These are phyloP conservation scores for Saraca asoca DNA, from an alignment of 331 rosid species.

Conservation along the genomic window DNA sequence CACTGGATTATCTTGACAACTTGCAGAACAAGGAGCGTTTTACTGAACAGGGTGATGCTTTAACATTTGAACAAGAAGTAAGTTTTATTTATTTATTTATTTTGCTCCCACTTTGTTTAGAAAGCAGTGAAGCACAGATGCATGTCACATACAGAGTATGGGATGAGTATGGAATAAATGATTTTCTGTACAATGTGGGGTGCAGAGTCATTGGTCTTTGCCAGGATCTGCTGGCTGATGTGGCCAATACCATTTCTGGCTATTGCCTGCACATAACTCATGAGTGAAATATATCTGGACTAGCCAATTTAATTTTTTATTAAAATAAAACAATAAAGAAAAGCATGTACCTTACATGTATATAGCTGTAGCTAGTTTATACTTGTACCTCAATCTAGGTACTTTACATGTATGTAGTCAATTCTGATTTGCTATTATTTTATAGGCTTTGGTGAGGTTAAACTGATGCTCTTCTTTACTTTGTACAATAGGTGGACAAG, in stretches of 20 bases:
- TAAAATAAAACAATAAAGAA: neutral
- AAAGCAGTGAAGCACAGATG: neutral
- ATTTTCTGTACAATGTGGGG: constrained; percentile 11
- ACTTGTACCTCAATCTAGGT: neutral
- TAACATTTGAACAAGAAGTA: constrained; percentile 88
- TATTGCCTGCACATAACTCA: constrained; percentile 14
- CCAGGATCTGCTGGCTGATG: constrained; percentile 1
- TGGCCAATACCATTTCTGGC: constrained; percentile 12
- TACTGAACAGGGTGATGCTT: constrained; percentile 89
- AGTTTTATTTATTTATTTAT: constrained; percentile 17
- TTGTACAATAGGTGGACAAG: constrained; percentile 66
- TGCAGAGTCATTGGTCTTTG: neutral
- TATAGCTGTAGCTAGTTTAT: neutral
- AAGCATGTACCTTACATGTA: constrained; percentile 5
- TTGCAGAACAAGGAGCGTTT: constrained; percentile 62
- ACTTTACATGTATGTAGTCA: constrained; percentile 2
- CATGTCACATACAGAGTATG: neutral
- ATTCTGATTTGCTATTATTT: constrained; percentile 9
- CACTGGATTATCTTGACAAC: constrained; percentile 82
- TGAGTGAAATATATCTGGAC: neutral
- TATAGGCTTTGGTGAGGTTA: constrained; percentile 23
- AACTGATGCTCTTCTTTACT: constrained; percentile 18
- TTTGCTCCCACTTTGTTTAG: constrained; percentile 6
- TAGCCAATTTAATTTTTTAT: neutral
- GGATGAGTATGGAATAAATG: constrained; percentile 3